A percentile compares a stretch with the other conserved stretches of the same genome.
Conservation (phyloP, 192 early-diverging fungal genomes). For the Backusella tarrabulga region DNA sequence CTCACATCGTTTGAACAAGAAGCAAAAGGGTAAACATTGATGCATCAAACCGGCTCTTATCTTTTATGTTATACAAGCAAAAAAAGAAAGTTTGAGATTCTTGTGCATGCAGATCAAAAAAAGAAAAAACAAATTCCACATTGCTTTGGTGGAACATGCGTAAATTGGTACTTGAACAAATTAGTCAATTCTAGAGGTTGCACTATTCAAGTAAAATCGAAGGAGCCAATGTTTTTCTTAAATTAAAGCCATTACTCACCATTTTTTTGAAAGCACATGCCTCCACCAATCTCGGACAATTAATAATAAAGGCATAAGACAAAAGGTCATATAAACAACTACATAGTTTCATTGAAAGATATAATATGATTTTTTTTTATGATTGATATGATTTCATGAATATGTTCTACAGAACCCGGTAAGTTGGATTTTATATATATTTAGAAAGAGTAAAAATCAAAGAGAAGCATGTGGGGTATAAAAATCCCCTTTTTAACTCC, state of each 20-base stretch:
- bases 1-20: neutral
- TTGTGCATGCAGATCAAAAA: neutral
- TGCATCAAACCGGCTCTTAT: neutral
- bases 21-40: neutral
- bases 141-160: neutral
- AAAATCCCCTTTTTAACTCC: neutral
- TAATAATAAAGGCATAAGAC: neutral
- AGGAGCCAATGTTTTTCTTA: neutral
- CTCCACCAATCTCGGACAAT: neutral
- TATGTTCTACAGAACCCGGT: neutral
- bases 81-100: neutral
- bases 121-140: neutral
- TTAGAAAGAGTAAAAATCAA: neutral
- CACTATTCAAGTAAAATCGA: neutral
- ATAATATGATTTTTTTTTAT: too few species aligned
- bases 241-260: neutral
- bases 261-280: neutral
- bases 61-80: neutral
- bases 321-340: neutral
- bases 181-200: neutral
- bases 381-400: neutral
- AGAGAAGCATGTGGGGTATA: neutral
- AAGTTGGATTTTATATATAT: neutral
- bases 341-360: too few species aligned
- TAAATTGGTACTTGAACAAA: neutral